These are phyloP conservation scores for Boechera stricta DNA, from an alignment of 345 rosid genomes.

Conservation along the genomic window DNA sequence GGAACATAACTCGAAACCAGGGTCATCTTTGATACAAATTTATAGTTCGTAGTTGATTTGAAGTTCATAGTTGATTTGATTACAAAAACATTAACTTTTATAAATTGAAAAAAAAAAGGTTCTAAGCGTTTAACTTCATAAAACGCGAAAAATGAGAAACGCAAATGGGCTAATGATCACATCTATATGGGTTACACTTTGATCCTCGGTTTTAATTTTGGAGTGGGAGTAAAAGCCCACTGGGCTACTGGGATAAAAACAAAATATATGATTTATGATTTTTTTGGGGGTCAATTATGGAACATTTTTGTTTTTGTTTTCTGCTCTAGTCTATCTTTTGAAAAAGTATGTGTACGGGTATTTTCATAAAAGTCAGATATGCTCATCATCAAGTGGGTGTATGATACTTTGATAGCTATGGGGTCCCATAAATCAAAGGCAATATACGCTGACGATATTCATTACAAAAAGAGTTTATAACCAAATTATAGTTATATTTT, in stretches of 20 bases:
- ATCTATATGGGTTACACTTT: not conserved
- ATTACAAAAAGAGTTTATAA: slow-evolving; percentile 30
- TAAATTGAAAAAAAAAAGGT: no score
- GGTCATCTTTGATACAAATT: no score
- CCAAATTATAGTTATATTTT: not conserved
- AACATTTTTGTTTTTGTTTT: not conserved
- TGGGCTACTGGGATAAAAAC: not conserved
- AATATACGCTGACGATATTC: slow-evolving; percentile 40
- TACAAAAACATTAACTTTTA: no score
- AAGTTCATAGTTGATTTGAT: not conserved
- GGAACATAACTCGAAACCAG: no score
- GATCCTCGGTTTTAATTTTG: no score
- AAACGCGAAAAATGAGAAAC: not conserved
- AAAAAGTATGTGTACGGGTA: slow-evolving; percentile 21
- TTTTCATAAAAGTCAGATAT: slow-evolving; percentile 28
- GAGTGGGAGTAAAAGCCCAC: not conserved
- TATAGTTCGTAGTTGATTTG: no score
- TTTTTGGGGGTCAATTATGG: not conserved
- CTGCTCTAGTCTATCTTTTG: not conserved
- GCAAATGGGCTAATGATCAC: not conserved
- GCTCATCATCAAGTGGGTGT: slow-evolving; percentile 39
- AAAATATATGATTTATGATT: not conserved
- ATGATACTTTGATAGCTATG: not conserved
- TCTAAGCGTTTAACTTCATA: no score
- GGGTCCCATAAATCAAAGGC: slow-evolving; percentile 38